A percentile compares a stretch with the other conserved stretches of the same genome.
These are phyloP conservation scores for Terana coerulea DNA, from an alignment of 768 basidiomycete genomes.

Conservation along the genomic window DNA sequence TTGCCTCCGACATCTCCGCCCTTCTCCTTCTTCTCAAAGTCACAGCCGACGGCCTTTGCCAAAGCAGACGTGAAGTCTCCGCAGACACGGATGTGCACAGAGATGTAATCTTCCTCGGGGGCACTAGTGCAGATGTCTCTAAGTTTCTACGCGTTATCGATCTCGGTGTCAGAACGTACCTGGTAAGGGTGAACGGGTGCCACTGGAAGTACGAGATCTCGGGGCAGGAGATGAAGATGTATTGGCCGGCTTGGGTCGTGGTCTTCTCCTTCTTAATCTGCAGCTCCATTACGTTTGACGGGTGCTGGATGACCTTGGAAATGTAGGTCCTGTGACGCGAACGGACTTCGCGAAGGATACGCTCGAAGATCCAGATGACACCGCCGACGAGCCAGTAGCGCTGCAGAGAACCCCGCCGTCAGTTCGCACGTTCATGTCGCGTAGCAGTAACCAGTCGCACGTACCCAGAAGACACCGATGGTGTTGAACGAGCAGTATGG, in stretches of 20 bases:
- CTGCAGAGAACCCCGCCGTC: slow-evolving; percentile 32
- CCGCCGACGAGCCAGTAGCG: slow-evolving; percentile 91
- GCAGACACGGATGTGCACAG: slow-evolving; percentile 88
- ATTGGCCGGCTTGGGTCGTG: slow-evolving; percentile 80
- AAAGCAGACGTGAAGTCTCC: slow-evolving; percentile 89
- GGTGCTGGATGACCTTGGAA: slow-evolving; percentile 93
- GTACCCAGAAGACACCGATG: slow-evolving; percentile 94
- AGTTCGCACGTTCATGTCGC: slow-evolving; percentile 6
- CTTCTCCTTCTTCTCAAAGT: slow-evolving; percentile 59
- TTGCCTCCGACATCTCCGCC: slow-evolving; percentile 46
- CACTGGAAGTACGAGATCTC: slow-evolving; percentile 94
- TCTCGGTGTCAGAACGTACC: slow-evolving; percentile 36
- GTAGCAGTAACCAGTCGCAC: slow-evolving; percentile 23
- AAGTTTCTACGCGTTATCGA: not conserved
- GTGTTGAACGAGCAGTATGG: slow-evolving; percentile 83
- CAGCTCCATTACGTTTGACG: slow-evolving; percentile 89
- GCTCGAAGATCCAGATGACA: slow-evolving; percentile 81
- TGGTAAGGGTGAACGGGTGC: slow-evolving; percentile 95
- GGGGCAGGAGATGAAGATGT: slow-evolving; percentile 89
- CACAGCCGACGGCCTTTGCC: slow-evolving; percentile 78
- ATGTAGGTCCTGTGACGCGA: slow-evolving; percentile 90
- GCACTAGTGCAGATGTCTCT: slow-evolving; percentile 44
- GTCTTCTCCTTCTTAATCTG: slow-evolving; percentile 98
- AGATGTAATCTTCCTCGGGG: slow-evolving; percentile 93
- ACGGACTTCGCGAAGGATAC: slow-evolving; percentile 87